Base-by-base conservation (phyloP, 2,329 filamentous ascomycete species). In the Aspergillus candidus region DNA sequence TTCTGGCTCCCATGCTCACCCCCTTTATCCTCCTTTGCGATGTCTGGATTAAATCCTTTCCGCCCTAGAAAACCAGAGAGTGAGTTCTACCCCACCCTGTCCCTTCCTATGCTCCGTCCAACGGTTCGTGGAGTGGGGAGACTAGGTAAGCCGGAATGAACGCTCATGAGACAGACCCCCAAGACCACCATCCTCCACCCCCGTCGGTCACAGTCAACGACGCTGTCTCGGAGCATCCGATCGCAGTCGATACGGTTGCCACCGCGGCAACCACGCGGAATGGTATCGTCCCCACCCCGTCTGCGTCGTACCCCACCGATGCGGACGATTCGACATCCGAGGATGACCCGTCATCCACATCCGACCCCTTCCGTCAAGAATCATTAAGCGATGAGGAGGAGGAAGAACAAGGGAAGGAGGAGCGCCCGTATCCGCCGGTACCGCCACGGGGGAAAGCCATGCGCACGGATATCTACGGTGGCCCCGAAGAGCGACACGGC, bases 21-120 rank as follows among this genome's bases (percentile, higher is more conserved):
- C 48, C 53, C 49, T 39, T 47, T 38, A 49, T 53, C 46, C 42
- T 54, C 48, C 51, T 54, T 54, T 59, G 60, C 60, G 56, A 72
- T 72, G 69, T 68, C 69, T 67, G 68, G 65, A 57, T 70, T 62
- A 62, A 74, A 74, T 71, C 71, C 72, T 60, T 74, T 74, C 63
- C 71, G 72, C 63, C 66, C 60, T 67, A 71, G 59, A 54, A 66
- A 65, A 46, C 48, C 58, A 50, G 57, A 58, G 47, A 57, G 63
- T 57, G 55, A 60, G 57, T 54, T 46, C 18, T 46, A 63, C 43
- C 53, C 48, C 46, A 10, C 22, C 8, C 22, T 6, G 6, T 27
- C 44, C 35, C 35, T 42, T 52, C 49, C 51, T 49, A 51, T 36
- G 32, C 22, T 40, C 37, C 41, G 15, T 36, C 15, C 30, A 39